These are phyloP conservation scores for Pseudohalonectria lignicola DNA, from an alignment of 2,329 filamentous ascomycete species.

Conservation along the genomic window DNA sequence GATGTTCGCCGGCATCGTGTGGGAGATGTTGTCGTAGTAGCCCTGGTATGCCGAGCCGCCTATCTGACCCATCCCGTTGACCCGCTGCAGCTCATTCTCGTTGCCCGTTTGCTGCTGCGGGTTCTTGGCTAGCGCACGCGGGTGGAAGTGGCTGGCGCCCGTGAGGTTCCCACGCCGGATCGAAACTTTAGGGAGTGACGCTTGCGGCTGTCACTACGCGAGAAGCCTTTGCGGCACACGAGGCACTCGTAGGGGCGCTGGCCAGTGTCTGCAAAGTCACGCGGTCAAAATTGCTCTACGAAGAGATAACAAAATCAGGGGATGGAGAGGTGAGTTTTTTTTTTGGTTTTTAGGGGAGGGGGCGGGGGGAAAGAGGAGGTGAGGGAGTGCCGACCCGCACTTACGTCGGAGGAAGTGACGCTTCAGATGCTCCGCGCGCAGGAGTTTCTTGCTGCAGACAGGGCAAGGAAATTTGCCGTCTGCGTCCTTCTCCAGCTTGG, in stretches of 20 bases:
- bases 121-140: conserved; percentile 81
- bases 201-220: conserved; percentile 94
- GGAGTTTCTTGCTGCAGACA: conserved; percentile 95
- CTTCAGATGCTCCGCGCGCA: conserved; percentile 96
- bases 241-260: conserved; percentile 98
- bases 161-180: conserved; percentile 92
- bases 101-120: conserved; percentile 43
- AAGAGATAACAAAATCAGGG: too few relatives aligned
- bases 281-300: not conserved
- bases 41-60: conserved; percentile 33
- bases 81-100: conserved; percentile 46
- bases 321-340: conserved; percentile 1
- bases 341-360: too few relatives aligned
- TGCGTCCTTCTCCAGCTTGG: conserved; percentile 87
- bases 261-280: conserved; percentile 64
- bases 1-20: conserved; percentile 50
- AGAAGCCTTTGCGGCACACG: conserved; percentile 95
- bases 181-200: conserved; percentile 98
- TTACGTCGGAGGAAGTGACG: conserved; percentile 91
- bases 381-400: too few relatives aligned
- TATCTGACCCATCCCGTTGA: conserved; percentile 50
- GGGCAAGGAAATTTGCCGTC: conserved; percentile 98
- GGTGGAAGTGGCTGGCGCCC: conserved; percentile 86
- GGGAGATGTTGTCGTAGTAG: conserved; percentile 46
- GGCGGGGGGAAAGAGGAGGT: conserved; percentile 22